phyloP scores from a whole-genome alignment of 1,139 yeast species.

The Taphrina confusa region DNA sequence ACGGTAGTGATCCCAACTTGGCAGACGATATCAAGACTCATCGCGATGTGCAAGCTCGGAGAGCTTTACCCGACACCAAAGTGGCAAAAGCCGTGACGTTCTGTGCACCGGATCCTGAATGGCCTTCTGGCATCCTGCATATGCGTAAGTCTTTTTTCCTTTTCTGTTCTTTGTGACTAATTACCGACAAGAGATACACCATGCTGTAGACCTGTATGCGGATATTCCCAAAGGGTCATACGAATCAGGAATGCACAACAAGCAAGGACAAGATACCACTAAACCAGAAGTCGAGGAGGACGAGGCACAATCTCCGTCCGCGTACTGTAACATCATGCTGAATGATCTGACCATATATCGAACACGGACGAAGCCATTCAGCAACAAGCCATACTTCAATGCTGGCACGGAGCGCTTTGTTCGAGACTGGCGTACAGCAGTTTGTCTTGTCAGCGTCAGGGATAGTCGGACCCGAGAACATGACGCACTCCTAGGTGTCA shows the following conservation, averaged over 20 bases:
- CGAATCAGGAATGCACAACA: conserved; percentile 5
- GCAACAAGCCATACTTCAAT: conserved; percentile 32
- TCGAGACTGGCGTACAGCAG: conserved; percentile 32
- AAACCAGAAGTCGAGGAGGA: conserved; percentile 28
- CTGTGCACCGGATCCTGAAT: conserved; percentile 29
- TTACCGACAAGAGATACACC: conserved; percentile 21
- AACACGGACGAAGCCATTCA: conserved; percentile 34
- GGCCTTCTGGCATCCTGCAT: conserved; percentile 32
- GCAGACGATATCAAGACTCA: conserved; percentile 14
- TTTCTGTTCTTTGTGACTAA: neutral
- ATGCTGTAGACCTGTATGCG: conserved; percentile 24
- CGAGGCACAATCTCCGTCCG: conserved; percentile 27
- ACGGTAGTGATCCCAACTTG: conserved; percentile 25
- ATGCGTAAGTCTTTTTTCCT: neutral
- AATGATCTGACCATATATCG: conserved; percentile 23
- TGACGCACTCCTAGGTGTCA: conserved; percentile 34
- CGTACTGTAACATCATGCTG: conserved; percentile 30
- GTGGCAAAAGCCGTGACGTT: conserved; percentile 22
- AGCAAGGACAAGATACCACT: conserved; percentile 17
- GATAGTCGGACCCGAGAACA: conserved; percentile 32
- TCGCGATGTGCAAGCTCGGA: conserved; percentile 13
- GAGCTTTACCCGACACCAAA: conserved; percentile 1
- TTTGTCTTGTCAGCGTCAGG: conserved; percentile 17
- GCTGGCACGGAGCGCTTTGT: conserved; percentile 34
- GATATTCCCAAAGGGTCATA: conserved; percentile 20